phyloP scores from a whole-genome alignment of 208 protist genomes.

The Acanthamoeba healyi region DNA sequence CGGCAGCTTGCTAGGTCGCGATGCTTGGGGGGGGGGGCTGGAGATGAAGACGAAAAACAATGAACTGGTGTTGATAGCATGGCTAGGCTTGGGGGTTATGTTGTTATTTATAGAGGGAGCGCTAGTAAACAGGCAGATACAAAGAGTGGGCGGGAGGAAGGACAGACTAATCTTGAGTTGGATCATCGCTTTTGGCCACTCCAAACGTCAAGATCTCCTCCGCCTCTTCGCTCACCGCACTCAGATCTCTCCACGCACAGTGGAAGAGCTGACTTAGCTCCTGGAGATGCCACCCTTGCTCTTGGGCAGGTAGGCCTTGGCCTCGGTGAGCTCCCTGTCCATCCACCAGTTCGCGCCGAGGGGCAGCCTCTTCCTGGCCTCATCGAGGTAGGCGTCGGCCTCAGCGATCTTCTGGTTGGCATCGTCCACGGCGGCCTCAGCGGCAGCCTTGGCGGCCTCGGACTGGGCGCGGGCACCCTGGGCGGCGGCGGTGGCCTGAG shows the following conservation, averaged over 20 bases:
- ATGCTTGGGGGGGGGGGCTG: neutral
- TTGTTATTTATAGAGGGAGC: neutral
- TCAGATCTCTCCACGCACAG: no score
- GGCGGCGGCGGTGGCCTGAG: constrained; percentile 25
- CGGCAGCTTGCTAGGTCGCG: no score
- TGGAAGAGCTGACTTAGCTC: constrained; percentile 11
- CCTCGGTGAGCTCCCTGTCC: constrained; percentile 78
- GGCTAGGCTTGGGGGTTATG: neutral
- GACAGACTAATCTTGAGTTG: no score
- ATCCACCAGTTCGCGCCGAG: constrained; percentile 80
- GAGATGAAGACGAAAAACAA: neutral
- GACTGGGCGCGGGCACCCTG: neutral
- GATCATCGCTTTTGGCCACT: no score
- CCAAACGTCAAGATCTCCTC: no score
- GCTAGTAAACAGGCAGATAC: constrained; percentile 1
- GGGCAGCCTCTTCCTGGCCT: constrained; percentile 68
- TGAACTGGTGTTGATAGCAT: no score
- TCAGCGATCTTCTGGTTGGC: constrained; percentile 58
- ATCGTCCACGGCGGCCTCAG: constrained; percentile 51
- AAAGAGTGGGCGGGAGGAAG: neutral
- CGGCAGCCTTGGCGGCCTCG: constrained; percentile 34
- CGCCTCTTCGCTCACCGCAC: no score
- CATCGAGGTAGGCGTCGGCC: constrained; percentile 70
- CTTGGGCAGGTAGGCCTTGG: constrained; percentile 79
- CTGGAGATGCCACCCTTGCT: constrained; percentile 80